phyloP scores from a whole-genome alignment of 228 moss, liverwort and hornwort species.

The Sphagnum magellanicum region DNA sequence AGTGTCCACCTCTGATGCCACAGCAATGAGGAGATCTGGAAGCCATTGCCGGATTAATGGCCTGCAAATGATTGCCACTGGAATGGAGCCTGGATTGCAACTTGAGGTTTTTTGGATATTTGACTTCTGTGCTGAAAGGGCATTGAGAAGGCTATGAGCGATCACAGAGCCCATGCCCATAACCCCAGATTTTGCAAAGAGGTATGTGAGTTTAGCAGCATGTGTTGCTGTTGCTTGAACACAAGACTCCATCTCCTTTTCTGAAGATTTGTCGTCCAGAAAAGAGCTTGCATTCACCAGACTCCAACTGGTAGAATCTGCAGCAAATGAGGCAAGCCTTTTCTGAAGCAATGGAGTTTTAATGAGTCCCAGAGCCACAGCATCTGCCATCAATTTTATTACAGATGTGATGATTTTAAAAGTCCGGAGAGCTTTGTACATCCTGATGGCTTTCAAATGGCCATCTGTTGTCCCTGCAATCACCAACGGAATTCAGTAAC shows the following conservation, averaged over 20 bases:
- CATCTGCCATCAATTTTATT: conserved; percentile 23
- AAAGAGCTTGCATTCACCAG: conserved; percentile 6
- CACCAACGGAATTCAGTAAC: too few relatives aligned
- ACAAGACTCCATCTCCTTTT: conserved; percentile 18
- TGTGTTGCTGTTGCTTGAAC: conserved; percentile 9
- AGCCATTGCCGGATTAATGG: conserved; percentile 17
- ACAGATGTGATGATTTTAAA: conserved; percentile 1
- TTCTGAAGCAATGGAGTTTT: conserved; percentile 9
- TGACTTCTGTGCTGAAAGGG: conserved; percentile 5
- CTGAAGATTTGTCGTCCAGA: conserved; percentile 3
- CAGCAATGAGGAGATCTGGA: conserved; percentile 24
- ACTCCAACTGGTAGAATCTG: conserved; percentile 20
- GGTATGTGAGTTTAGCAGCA: conserved; percentile 16
- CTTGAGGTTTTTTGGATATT: not conserved
- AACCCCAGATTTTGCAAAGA: conserved; percentile 5
- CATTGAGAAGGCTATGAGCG: conserved; percentile 20
- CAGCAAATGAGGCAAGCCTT: conserved; percentile 12
- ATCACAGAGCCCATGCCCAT: conserved; percentile 4
- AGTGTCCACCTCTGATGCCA: not conserved
- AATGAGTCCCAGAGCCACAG: conserved; percentile 28
- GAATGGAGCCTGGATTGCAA: not conserved
- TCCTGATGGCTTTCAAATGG: not conserved
- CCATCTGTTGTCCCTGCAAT: not conserved
- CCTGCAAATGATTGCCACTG: not conserved
- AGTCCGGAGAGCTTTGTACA: not conserved